Evolutionary conservation across 495 filamentous ascomycete species (phyloP).

Genomic region (Daldinia vernicosa): DNA sequence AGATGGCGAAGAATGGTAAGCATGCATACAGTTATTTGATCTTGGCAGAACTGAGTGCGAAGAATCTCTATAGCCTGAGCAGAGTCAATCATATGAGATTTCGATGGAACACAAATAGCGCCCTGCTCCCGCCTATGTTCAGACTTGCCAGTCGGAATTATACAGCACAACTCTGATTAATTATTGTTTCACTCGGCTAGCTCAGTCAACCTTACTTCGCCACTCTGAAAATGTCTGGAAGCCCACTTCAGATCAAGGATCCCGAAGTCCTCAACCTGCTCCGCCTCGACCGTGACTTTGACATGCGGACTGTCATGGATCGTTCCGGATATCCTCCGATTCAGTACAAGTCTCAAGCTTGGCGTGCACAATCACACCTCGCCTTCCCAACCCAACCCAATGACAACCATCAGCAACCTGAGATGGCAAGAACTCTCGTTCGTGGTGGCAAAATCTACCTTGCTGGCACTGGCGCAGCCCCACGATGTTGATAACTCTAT

Average conservation of each 20-base stretch:
- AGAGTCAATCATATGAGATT: not conserved
- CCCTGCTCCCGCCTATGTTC: not conserved
- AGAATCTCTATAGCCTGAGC: not conserved
- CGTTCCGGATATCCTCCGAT: slow-evolving; percentile 23
- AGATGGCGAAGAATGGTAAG: not conserved
- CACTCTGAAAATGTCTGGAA: slow-evolving; percentile 14
- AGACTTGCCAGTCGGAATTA: not conserved
- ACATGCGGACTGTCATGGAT: slow-evolving; percentile 20
- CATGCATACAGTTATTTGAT: not conserved
- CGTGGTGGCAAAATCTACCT: slow-evolving; percentile 25
- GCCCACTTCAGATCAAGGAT: slow-evolving; percentile 15
- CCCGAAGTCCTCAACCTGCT: slow-evolving; percentile 12
- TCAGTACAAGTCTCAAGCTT: slow-evolving; percentile 20
- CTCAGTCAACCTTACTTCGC: not conserved
- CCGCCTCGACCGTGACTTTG: slow-evolving; percentile 19
- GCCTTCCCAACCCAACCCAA: slow-evolving; percentile 4
- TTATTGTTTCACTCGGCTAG: not conserved
- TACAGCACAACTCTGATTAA: too few species aligned
- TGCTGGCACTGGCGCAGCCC: slow-evolving; percentile 6
- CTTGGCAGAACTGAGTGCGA: not conserved
- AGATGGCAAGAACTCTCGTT: slow-evolving; percentile 9
- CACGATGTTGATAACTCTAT: not conserved
- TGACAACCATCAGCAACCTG: not conserved
- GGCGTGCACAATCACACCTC: slow-evolving; percentile 18
- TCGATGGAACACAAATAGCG: slow-evolving; percentile 7